Evolutionary conservation across 805 yeast species (phyloP).

Genomic region (Candida peoriensis): DNA sequence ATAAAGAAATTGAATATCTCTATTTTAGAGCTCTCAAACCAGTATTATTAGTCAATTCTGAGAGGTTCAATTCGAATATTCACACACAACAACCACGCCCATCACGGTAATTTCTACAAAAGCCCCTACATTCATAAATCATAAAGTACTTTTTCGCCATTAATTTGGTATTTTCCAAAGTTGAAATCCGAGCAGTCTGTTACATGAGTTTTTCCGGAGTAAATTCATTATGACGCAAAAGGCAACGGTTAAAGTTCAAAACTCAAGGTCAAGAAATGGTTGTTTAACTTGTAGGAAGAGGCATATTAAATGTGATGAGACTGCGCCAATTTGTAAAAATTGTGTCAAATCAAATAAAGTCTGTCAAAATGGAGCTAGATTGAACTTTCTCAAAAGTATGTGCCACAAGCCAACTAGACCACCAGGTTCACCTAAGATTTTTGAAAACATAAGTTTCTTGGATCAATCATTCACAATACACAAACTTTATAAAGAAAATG

Average conservation of each 20-base stretch:
- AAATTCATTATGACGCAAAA: no score
- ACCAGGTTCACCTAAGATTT: background rate
- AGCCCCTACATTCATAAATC: no score
- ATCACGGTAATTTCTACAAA: no score
- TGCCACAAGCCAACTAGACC: slow-evolving; percentile 12
- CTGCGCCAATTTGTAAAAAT: slow-evolving; percentile 48
- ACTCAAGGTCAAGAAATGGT: slow-evolving; percentile 33
- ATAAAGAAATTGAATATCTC: no score
- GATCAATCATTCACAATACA: slow-evolving; percentile 21
- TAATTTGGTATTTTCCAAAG: no score
- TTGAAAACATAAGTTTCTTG: slow-evolving; percentile 6
- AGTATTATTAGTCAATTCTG: no score
- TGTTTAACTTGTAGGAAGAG: slow-evolving; percentile 57
- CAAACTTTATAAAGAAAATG: slow-evolving; percentile 11
- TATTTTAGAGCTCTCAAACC: no score
- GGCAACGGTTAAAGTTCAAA: slow-evolving; percentile 2
- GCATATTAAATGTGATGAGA: slow-evolving; percentile 60
- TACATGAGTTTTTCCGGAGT: no score
- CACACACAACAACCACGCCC: no score
- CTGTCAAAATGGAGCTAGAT: slow-evolving; percentile 42
- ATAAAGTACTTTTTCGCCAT: no score
- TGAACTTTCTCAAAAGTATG: slow-evolving; percentile 35
- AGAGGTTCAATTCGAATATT: no score
- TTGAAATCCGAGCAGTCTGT: no score
- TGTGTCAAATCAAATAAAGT: slow-evolving; percentile 41